Evolutionary conservation across 495 filamentous ascomycete genomes (phyloP).

Genomic region (Immersiella caudata): DNA sequence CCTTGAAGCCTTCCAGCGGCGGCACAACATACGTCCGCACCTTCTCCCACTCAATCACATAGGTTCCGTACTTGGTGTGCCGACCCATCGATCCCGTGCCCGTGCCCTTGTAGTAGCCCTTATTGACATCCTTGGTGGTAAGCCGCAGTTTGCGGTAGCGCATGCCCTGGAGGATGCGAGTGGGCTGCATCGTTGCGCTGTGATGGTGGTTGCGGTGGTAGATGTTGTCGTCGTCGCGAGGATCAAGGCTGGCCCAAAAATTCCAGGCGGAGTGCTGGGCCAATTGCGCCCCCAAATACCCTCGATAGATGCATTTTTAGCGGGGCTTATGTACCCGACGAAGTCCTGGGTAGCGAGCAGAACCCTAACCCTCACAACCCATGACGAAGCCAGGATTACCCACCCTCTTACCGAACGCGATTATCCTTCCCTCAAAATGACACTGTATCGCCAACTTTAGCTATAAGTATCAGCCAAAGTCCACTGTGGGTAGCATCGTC

Average conservation of each 20-base stretch:
- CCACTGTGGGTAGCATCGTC: too few relatives aligned
- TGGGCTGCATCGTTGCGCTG: slow-evolving; percentile 61
- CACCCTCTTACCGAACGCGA: too few relatives aligned
- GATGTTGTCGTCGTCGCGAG: background rate
- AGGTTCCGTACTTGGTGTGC: slow-evolving; percentile 85
- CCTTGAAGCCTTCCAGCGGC: slow-evolving; percentile 69
- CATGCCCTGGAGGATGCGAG: slow-evolving; percentile 66
- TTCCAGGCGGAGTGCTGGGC: too few relatives aligned
- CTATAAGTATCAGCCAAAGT: too few relatives aligned
- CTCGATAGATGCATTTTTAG: too few relatives aligned
- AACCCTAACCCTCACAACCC: too few relatives aligned
- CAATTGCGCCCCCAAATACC: too few relatives aligned
- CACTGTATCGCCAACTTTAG: too few relatives aligned
- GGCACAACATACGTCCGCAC: slow-evolving; percentile 90
- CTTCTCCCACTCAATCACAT: slow-evolving; percentile 78
- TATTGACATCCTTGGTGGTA: slow-evolving; percentile 89
- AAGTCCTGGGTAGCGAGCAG: too few relatives aligned
- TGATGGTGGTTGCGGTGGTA: background rate
- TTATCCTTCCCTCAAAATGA: too few relatives aligned
- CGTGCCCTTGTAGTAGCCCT: slow-evolving; percentile 97
- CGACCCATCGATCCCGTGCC: slow-evolving; percentile 81
- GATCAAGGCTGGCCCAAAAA: background rate
- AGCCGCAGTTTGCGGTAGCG: slow-evolving; percentile 66
- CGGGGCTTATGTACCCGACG: too few relatives aligned
- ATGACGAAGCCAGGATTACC: too few relatives aligned